Base-by-base conservation (phyloP, 305 asterid genomes). In the Fraxinus dipetala region DNA sequence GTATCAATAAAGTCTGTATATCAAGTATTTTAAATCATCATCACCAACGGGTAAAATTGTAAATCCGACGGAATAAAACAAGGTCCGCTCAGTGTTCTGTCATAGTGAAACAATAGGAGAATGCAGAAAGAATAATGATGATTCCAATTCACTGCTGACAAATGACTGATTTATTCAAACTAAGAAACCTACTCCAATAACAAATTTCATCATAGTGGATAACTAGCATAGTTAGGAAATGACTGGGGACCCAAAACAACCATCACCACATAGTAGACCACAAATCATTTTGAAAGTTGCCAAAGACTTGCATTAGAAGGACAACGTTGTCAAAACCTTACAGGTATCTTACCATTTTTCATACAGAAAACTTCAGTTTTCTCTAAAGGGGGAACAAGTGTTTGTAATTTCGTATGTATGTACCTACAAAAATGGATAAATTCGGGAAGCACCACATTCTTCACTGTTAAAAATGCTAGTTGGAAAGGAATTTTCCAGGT, bases 1-100 rank as follows among this genome's bases (percentile, higher is more conserved):
- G 83, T 81, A 65, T 90, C 98, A 78, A 94, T 94, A 84, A 94
- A 94, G 85, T 92, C 98, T 94, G 81, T 8, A 83, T 59, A 70
- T 22, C 28, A 83, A 89, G 45, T 82, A 36, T 34, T 35, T 51
- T 34, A 77, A 26, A 78, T 4, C 72, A 79, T 85, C 59, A 85
- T 81, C 43, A 72, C n/a, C 38, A 81, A 10, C n/a, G 75, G 56
- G 34, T 34, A 38, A 63, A 22, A 70, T 65, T 45, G 13, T 67
- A 43, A 22, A n/a, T 24, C 35, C 36, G 24, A 74, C 22, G 20
- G 16, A 40, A 9, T 18, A 65, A 31, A 30, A 59, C 18, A 81
- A 20, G 59, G 79, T 32, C 30, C 14, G 61, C 48, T 67, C 82
- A 80, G 72, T 38, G 43, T 14, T 6, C 76, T 30, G 35, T 5